Percentiles rank a stretch among this genome's conserved stretches.
These are phyloP conservation scores for Claviceps humidiphila DNA, from an alignment of 2,329 filamentous ascomycete genomes.

Conservation along the genomic window DNA sequence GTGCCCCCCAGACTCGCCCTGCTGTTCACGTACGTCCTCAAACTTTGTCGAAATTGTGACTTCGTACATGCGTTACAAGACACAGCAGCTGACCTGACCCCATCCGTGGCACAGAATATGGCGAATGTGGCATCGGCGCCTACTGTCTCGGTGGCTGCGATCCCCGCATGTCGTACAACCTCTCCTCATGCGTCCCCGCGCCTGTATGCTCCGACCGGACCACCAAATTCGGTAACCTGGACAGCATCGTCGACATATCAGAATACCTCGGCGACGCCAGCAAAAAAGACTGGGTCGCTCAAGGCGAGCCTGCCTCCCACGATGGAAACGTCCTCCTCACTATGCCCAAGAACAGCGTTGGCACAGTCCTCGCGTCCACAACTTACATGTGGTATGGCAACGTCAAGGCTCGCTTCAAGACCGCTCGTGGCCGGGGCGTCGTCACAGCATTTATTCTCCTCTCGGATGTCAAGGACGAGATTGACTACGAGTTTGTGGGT, in stretches of 20 bases:
- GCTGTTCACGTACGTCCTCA: conserved; percentile 59
- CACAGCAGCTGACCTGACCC: conserved; percentile 7
- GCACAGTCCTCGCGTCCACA: conserved; percentile 73
- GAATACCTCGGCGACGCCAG: conserved; percentile 77
- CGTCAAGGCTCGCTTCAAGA: conserved; percentile 74
- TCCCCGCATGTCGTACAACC: conserved; percentile 65
- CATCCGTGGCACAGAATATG: conserved; percentile 53
- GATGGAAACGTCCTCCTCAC: conserved; percentile 67
- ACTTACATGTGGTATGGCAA: conserved; percentile 96
- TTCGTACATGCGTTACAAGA: not conserved
- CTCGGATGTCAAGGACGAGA: conserved; percentile 93
- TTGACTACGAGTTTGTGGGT: conserved; percentile 93
- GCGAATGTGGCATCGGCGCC: conserved; percentile 82
- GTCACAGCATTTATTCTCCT: conserved; percentile 96
- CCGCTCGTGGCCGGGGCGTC: conserved; percentile 72
- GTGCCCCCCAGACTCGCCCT: conserved; percentile 61
- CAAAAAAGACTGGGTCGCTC: conserved; percentile 76
- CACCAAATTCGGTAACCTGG: conserved; percentile 60
- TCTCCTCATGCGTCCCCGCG: conserved; percentile 74
- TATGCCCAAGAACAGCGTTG: conserved; percentile 74
- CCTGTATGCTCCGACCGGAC: conserved; percentile 67
- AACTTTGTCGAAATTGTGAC: not conserved
- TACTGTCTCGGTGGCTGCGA: conserved; percentile 96
- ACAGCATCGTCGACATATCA: conserved; percentile 54
- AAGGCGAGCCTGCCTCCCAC: conserved; percentile 59